Evolutionary conservation across 2,329 filamentous ascomycete genomes (phyloP).

Genomic region (Talaromyces funiculosus): DNA sequence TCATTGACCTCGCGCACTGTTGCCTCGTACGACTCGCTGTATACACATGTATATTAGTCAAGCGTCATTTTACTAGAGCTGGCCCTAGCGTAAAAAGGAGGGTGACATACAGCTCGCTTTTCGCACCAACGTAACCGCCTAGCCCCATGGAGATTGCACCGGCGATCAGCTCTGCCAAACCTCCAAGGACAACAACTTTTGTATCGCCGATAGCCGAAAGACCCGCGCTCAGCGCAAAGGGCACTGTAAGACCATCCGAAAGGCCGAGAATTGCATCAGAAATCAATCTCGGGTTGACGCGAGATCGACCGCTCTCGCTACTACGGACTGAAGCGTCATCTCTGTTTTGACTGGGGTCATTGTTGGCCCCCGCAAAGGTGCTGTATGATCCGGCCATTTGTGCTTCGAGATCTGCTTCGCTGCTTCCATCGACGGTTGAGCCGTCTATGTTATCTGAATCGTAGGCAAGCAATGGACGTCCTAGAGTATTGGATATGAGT

Average conservation of each 20-base stretch:
- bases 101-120: slow-evolving; percentile 44
- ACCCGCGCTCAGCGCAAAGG: slow-evolving; percentile 68
- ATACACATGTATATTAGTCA: slow-evolving; percentile 5
- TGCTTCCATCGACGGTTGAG: slow-evolving; percentile 19
- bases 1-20: slow-evolving; percentile 41
- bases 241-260: slow-evolving; percentile 67
- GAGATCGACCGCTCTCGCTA: slow-evolving; percentile 24
- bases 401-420: slow-evolving; percentile 27
- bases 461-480: slow-evolving; percentile 28
- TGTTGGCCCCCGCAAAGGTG: slow-evolving; percentile 24
- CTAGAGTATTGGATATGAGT: slow-evolving; percentile 16
- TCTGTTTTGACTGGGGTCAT: background rate
- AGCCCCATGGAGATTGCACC: slow-evolving; percentile 69
- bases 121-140: slow-evolving; percentile 58
- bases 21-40: slow-evolving; percentile 41
- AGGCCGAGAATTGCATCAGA: slow-evolving; percentile 64
- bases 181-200: slow-evolving; percentile 59
- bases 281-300: slow-evolving; percentile 41
- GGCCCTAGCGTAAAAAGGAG: background rate
- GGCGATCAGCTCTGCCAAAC: slow-evolving; percentile 64
- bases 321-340: slow-evolving; percentile 13
- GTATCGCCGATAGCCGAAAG: slow-evolving; percentile 52
- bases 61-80: background rate
- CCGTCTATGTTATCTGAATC: slow-evolving; percentile 21
- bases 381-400: slow-evolving; percentile 27